phyloP scores from a whole-genome alignment of 805 yeast genomes.

The Limtongozyma cylindracea region DNA sequence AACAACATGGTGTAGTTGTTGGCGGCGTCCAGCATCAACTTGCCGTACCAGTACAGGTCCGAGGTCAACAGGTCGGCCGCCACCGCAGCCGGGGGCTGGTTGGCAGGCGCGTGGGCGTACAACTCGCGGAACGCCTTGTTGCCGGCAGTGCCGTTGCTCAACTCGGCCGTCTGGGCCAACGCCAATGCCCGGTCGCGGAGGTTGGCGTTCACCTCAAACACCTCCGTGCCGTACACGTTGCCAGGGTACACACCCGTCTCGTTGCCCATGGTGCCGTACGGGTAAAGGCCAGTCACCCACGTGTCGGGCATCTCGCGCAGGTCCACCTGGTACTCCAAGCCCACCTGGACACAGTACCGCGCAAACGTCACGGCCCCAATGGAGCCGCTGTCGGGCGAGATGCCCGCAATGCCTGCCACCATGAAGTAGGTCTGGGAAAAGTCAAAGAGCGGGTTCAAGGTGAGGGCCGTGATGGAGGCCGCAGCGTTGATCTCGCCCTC shows the following conservation, averaged over 20 bases:
- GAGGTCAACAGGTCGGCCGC: slow-evolving; percentile 36
- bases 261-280: slow-evolving; percentile 25
- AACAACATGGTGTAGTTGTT: slow-evolving; percentile 17
- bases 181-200: slow-evolving; percentile 31
- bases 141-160: slow-evolving; percentile 17
- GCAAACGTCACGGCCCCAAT: slow-evolving; percentile 36
- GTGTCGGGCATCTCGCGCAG: slow-evolving; percentile 13
- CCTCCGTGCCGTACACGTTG: slow-evolving; percentile 35
- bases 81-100: slow-evolving; percentile 16
- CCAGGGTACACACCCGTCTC: slow-evolving; percentile 23
- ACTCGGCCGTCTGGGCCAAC: slow-evolving; percentile 18
- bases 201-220: slow-evolving; percentile 31
- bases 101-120: slow-evolving; percentile 25
- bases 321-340: slow-evolving; percentile 30
- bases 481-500: slow-evolving; percentile 52
- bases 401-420: slow-evolving; percentile 44
- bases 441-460: slow-evolving; percentile 27
- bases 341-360: slow-evolving; percentile 35
- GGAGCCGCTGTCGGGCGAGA: slow-evolving; percentile 27
- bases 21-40: slow-evolving; percentile 21
- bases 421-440: slow-evolving; percentile 32
- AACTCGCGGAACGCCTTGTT: slow-evolving; percentile 19
- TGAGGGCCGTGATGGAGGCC: slow-evolving; percentile 24
- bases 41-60: slow-evolving; percentile 34
- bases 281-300: slow-evolving; percentile 37